These are phyloP conservation scores for Candida xyloterini DNA, from an alignment of 805 yeast species.

Conservation along the genomic window DNA sequence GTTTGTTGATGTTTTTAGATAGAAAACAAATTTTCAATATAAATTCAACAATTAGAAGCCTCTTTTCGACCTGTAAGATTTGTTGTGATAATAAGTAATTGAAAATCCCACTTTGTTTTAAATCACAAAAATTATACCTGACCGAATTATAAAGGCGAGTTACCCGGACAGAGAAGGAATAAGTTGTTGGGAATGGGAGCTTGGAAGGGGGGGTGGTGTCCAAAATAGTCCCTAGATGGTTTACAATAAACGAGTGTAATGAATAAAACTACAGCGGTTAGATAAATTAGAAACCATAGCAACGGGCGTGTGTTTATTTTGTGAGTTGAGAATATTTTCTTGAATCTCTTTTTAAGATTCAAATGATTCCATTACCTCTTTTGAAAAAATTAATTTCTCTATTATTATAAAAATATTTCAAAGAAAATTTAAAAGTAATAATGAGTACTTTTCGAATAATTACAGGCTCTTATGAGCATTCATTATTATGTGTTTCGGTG, in stretches of 20 bases:
- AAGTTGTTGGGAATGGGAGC: too few relatives aligned
- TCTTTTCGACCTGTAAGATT: neutral
- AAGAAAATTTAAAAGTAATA: constrained; percentile 2
- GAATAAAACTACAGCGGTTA: neutral
- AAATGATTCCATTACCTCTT: too few relatives aligned
- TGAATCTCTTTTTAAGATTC: too few relatives aligned
- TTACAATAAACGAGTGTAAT: neutral
- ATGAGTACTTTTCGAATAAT: constrained; percentile 61
- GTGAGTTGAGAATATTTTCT: too few relatives aligned
- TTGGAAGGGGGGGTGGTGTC: too few relatives aligned
- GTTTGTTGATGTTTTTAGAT: neutral
- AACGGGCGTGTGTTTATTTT: too few relatives aligned
- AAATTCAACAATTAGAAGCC: neutral
- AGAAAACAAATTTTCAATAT: neutral
- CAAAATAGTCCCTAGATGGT: neutral
- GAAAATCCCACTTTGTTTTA: constrained; percentile 5
- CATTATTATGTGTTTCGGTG: constrained; percentile 76
- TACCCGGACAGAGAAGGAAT: constrained; percentile 3
- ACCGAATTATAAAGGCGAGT: neutral
- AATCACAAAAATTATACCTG: constrained; percentile 2
- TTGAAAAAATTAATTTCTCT: too few relatives aligned
- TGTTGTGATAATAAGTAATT: neutral
- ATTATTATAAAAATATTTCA: neutral
- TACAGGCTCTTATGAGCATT: constrained; percentile 96
- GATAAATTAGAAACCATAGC: too few relatives aligned